Percentiles rank a stretch among this genome's conserved stretches.
These are phyloP conservation scores for Trichosporon asahii DNA, from an alignment of 1,284 basidiomycete species.

Conservation along the genomic window DNA sequence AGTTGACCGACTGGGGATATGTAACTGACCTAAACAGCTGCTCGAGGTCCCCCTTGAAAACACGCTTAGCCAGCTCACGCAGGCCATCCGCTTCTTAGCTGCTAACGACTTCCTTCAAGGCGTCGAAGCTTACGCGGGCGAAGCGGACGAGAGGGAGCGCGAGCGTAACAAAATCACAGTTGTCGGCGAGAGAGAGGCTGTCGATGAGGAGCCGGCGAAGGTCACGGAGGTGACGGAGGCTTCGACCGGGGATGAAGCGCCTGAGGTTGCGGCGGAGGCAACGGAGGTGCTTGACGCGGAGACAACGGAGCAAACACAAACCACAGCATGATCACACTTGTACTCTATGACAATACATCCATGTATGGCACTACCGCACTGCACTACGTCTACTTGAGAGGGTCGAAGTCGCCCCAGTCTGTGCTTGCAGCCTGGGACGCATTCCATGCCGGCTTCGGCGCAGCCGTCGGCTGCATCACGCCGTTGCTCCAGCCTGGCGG, in stretches of 20 bases:
- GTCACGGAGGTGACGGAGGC: not conserved
- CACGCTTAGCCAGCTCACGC: conserved; percentile 87
- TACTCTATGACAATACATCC: conserved; percentile 10
- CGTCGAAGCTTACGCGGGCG: conserved; percentile 77
- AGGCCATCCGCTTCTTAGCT: conserved; percentile 87
- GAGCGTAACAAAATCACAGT: conserved; percentile 34
- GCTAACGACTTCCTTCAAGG: conserved; percentile 83
- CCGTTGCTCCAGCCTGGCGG: conserved; percentile 45
- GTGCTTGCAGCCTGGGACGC: conserved; percentile 19
- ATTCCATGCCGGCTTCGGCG: conserved; percentile 36
- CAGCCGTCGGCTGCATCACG: conserved; percentile 45
- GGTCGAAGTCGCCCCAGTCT: conserved; percentile 52
- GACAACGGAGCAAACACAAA: not conserved
- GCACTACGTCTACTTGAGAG: conserved; percentile 33
- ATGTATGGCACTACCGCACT: conserved; percentile 1
- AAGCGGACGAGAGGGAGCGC: conserved; percentile 61
- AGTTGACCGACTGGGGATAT: conserved; percentile 35
- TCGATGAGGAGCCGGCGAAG: not conserved
- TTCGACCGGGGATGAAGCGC: not conserved
- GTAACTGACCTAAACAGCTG: conserved; percentile 26
- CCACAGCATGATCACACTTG: not conserved
- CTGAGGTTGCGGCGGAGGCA: not conserved
- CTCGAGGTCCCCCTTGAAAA: conserved; percentile 82
- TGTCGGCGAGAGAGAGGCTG: conserved; percentile 2
- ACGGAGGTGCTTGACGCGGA: not conserved